Base-by-base conservation (phyloP, 352 stramenopile species). In the Globisporangium apiculatum region DNA sequence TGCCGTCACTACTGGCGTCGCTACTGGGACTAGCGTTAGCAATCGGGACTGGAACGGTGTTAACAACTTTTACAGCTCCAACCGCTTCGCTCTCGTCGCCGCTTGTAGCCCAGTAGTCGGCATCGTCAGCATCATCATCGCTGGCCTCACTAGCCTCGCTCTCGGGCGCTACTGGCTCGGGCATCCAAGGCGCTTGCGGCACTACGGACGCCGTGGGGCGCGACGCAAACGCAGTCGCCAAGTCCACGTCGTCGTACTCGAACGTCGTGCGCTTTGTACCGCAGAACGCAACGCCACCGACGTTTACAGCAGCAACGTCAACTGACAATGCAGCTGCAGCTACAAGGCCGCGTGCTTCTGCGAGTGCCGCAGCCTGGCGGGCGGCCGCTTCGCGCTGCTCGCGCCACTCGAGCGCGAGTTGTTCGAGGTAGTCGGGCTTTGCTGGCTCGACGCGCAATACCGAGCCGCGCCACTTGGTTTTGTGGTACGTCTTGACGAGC, bases 391-490 rank as follows among this genome's bases (percentile, higher is more conserved):
- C 43, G 15, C 48, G 50, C 54, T 57, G 51, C 24, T 68, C 18
- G 43, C 67, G 50, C 59, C 74, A 78, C 62, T 89, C 79, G 14
- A 57, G 46, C 55, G 68, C 56, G 45, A 90, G 58, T 15, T 76
- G 67, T 40, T 62, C 50, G 41, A 71, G 36, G 53, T 72, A 93
- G 55, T 86, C 72, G 10, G 70, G 71, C 50, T 71, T 70, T 1
- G 83, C 83, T n/a, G 49, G 17, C 54, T 89, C 76, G 52, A 93
- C 75, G 36, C 72, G 71, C 12, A 93, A 65, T 51, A 87, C 53
- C 7, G 56, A 69, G 11, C 79, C 76, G 10, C 76, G 69, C 83
- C 83, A 93, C 60, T 93, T 93, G 14, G 78, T 90, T 11, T 72
- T 69, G 64, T 93, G 46, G 57, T 81, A 93, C 6, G 77, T 83